Percentiles rank a stretch among this genome's conserved stretches.
Evolutionary conservation across 177 flowering plant species (phyloP).

Genomic region (Vitis hybrid): DNA sequence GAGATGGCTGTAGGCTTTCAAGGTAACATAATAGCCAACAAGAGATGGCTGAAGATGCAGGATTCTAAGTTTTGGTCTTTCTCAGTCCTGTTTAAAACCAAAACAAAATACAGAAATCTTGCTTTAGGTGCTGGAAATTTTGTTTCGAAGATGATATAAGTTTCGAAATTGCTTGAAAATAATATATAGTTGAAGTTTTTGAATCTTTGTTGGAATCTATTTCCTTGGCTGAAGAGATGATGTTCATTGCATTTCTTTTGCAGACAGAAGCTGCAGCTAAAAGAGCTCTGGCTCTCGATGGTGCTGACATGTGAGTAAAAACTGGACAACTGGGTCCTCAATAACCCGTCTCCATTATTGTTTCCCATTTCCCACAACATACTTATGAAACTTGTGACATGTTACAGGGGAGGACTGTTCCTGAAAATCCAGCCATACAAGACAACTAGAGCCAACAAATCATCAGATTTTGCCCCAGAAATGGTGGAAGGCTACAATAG

Average conservation of each 20-base stretch:
- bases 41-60: no score
- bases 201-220: neutral
- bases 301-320: constrained; percentile 84
- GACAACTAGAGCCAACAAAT: constrained; percentile 27
- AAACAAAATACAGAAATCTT: no score
- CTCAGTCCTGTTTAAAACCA: no score
- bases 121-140: no score
- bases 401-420: constrained; percentile 81
- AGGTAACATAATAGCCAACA: no score
- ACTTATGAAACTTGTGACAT: constrained; percentile 2
- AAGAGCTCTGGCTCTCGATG: constrained; percentile 85
- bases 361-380: neutral
- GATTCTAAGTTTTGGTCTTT: no score
- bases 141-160: no score
- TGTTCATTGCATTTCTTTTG: constrained; percentile 17
- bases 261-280: constrained; percentile 97
- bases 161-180: neutral
- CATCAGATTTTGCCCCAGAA: constrained; percentile 61
- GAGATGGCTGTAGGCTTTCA: no score
- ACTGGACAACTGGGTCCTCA: neutral
- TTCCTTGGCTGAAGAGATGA: neutral
- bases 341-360: neutral
- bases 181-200: neutral
- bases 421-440: constrained; percentile 82
- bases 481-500: constrained; percentile 86